Conservation (phyloP, 257 asterid species). For the Thymus quinquecostatus region DNA sequence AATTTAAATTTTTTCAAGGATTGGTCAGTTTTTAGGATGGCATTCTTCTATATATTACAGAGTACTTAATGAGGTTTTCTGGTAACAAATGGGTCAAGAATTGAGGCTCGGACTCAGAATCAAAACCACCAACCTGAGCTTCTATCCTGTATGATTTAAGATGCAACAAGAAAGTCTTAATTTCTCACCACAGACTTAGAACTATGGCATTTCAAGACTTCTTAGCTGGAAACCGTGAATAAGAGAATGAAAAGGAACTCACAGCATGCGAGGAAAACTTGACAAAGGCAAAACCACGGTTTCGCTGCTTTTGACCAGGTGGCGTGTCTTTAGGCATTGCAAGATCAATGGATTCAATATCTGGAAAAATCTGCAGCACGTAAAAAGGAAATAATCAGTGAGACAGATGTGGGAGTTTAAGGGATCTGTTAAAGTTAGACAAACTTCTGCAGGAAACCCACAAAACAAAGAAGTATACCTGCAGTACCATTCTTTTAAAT, state of each 20-base stretch:
- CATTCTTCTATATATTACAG: conserved; percentile 27
- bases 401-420: conserved; percentile 22
- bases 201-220: conserved; percentile 26
- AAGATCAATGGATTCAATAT: conserved; percentile 75
- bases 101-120: conserved; percentile 75
- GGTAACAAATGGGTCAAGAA: conserved; percentile 49
- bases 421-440: not conserved
- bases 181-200: conserved; percentile 33
- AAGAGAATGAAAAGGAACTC: conserved; percentile 42
- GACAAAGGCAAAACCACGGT: conserved; percentile 94
- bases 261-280: conserved; percentile 87
- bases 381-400: conserved; percentile 20
- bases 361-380: conserved; percentile 70
- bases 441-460: conserved; percentile 23
- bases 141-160: conserved; percentile 81
- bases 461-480: conserved; percentile 52
- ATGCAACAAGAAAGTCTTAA: conserved; percentile 64
- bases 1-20: conserved; percentile 3
- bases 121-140: conserved; percentile 91
- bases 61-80: conserved; percentile 32
- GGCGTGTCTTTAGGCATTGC: conserved; percentile 51
- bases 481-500: conserved; percentile 65
- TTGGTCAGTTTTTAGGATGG: conserved; percentile 23
- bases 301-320: conserved; percentile 63
- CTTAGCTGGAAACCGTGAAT: conserved; percentile 27